These are phyloP conservation scores for Trypanosoma rangeli DNA, from an alignment of 208 protist genomes.

Conservation along the genomic window DNA sequence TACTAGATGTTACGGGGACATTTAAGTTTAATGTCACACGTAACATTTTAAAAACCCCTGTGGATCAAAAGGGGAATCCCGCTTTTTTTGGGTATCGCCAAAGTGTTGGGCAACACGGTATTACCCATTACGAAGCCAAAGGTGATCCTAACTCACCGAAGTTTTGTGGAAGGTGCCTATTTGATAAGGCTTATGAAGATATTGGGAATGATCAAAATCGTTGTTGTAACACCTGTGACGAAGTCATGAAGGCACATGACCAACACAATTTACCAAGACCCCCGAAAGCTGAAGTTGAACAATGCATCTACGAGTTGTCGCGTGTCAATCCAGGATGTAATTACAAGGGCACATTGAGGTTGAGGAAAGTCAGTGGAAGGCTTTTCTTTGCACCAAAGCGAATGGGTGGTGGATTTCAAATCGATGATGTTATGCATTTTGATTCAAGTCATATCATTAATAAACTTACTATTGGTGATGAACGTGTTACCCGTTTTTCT, in stretches of 20 bases:
- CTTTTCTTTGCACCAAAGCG: constrained; percentile 71
- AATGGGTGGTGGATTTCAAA: constrained; percentile 26
- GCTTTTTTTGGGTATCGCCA: constrained; percentile 34
- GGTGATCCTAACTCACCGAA: constrained; percentile 11
- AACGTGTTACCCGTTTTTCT: constrained; percentile 61
- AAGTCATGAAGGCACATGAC: constrained; percentile 41
- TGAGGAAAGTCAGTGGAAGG: constrained; percentile 83
- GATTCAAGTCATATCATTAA: constrained; percentile 65
- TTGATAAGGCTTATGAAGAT: constrained; percentile 2
- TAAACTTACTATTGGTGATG: constrained; percentile 65
- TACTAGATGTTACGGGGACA: constrained; percentile 60
- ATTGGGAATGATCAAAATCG: constrained; percentile 2
- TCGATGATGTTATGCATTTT: constrained; percentile 53
- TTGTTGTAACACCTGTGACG: constrained; percentile 78
- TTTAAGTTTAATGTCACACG: constrained; percentile 57
- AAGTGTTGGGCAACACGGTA: constrained; percentile 10
- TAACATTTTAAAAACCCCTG: constrained; percentile 55
- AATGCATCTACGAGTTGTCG: constrained; percentile 64
- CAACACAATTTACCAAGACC: constrained; percentile 27
- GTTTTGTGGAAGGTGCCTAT: constrained; percentile 53
- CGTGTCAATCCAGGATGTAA: constrained; percentile 63
- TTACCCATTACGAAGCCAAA: constrained; percentile 6
- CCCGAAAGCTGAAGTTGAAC: constrained; percentile 39
- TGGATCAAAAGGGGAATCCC: constrained; percentile 22
- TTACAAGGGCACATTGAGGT: constrained; percentile 56